phyloP scores from a whole-genome alignment of 2,329 filamentous ascomycete species.

The Xylariaceae sp. region DNA sequence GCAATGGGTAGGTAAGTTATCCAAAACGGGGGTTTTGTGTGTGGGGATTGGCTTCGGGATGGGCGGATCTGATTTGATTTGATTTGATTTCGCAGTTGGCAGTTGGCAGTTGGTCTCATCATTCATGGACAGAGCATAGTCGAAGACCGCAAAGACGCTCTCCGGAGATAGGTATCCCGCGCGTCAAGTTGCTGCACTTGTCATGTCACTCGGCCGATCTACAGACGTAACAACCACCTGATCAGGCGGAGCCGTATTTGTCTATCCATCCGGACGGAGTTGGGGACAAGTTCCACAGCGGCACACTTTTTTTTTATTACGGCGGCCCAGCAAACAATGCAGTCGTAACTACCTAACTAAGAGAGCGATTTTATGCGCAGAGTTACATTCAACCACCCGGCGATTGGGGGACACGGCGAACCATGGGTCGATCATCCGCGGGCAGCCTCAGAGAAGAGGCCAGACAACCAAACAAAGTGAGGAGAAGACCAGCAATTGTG shows the following conservation, averaged over 20 bases:
- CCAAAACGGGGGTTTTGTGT: too few relatives aligned
- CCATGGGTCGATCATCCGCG: not conserved
- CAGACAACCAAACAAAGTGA: not conserved
- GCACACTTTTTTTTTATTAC: not conserved
- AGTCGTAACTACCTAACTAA: too few relatives aligned
- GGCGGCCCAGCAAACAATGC: too few relatives aligned
- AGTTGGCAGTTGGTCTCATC: not conserved
- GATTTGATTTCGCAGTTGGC: too few relatives aligned
- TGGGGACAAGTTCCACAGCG: not conserved
- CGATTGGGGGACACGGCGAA: not conserved
- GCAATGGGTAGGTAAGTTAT: too few relatives aligned
- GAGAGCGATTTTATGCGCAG: too few relatives aligned
- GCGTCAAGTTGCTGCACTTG: not conserved
- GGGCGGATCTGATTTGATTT: too few relatives aligned
- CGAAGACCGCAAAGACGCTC: not conserved
- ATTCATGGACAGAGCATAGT: too few relatives aligned
- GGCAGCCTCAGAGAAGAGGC: not conserved
- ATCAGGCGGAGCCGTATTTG: not conserved
- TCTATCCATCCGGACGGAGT: not conserved
- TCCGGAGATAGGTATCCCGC: not conserved
- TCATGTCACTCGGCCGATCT: not conserved
- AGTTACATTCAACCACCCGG: not conserved
- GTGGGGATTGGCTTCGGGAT: too few relatives aligned
- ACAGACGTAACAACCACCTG: not conserved
- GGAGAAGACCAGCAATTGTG: too few relatives aligned